These are phyloP conservation scores for Aspergillus nanangensis DNA, from an alignment of 495 filamentous ascomycete species.

Conservation along the genomic window DNA sequence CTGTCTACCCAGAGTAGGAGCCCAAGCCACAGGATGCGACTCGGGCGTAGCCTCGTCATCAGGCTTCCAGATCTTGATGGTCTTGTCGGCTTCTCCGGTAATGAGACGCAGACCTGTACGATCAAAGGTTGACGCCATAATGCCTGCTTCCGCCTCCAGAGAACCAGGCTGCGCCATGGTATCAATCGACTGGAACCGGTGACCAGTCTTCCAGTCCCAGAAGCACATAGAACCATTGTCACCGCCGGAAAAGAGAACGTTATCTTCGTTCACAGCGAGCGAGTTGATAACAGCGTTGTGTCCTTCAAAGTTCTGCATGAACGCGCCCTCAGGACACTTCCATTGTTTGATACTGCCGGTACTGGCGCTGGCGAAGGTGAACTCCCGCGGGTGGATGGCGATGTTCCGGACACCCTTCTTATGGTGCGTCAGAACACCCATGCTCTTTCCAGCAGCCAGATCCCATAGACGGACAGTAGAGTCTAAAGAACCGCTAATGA, in stretches of 20 bases:
- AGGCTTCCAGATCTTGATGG: conserved; percentile 92
- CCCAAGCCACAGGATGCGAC: conserved; percentile 91
- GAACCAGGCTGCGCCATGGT: conserved; percentile 92
- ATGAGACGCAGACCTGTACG: conserved; percentile 83
- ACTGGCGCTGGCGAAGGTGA: conserved; percentile 91
- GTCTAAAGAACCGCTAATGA: conserved; percentile 89
- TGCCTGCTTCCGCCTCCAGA: conserved; percentile 87
- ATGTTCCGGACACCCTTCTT: conserved; percentile 94
- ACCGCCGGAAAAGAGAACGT: conserved; percentile 90
- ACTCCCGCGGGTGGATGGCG: conserved; percentile 84
- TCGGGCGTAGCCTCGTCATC: conserved; percentile 88
- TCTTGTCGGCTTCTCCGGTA: conserved; percentile 95
- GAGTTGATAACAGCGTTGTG: conserved; percentile 97
- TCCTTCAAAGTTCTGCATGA: conserved; percentile 99
- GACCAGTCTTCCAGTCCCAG: conserved; percentile 98
- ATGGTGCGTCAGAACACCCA: conserved; percentile 95
- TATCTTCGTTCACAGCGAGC: conserved; percentile 87
- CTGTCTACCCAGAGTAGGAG: conserved; percentile 70
- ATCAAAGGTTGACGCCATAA: conserved; percentile 92
- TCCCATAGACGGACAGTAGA: conserved; percentile 94
- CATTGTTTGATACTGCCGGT: conserved; percentile 97
- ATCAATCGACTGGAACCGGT: conserved; percentile 82
- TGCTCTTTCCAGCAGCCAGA: conserved; percentile 90
- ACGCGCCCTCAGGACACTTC: conserved; percentile 97
- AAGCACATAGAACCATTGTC: conserved; percentile 97